Base-by-base conservation (phyloP, 1,284 basidiomycete genomes). In the Ustilago vetiveriae region DNA sequence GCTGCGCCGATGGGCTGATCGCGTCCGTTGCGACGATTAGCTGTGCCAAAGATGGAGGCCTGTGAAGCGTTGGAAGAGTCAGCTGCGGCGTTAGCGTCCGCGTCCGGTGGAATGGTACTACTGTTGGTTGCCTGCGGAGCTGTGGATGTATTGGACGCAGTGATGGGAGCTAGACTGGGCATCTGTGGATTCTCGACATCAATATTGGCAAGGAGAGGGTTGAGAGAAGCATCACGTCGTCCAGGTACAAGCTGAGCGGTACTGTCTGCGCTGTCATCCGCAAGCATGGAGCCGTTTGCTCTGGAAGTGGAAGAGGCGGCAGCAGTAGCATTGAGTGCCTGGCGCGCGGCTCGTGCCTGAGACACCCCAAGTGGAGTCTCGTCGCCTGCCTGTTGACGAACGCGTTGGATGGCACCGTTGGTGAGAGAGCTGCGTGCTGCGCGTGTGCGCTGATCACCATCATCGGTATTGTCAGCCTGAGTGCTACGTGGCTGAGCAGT, bases 341-440 rank as follows among this genome's bases (percentile, higher is more conserved):
- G 48, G 24, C 52, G 51, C 3, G 55, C 60, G 4, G 60, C 60
- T 29, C 49, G 48, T 4, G 68, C 68, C 23, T 65, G 52, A 13
- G 62, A 60, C 1, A 71, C 68, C 24, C 53, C 68, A 9, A 57
- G 55, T 2, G 68, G 68, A 10, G 68, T 71, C 32, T 62, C 68
- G 39, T 66, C 62, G 10, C 68, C 68, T 2, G 62, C 68, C 32
- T 54, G 53, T 27, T 60, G 62, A 16, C 68, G 56, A 0, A 56
- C 68, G 23, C 57, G 45, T 32, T 71, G 52, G 32, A 71, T 57
- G 29, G 68, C 68, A 17, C 53, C 53, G 14, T 59, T 63, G 29
- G 68, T 71, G 38, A 71, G 43, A 13, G 62, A 65, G 43, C 62
- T 66, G 4, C 62, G 56, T n/a, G 48, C 52, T 6, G 35, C 40